Evolutionary conservation across 305 asterid genomes (phyloP), one percentile per base, ranked within the genome.

Genomic region (Ilex paraguariensis): DNA sequence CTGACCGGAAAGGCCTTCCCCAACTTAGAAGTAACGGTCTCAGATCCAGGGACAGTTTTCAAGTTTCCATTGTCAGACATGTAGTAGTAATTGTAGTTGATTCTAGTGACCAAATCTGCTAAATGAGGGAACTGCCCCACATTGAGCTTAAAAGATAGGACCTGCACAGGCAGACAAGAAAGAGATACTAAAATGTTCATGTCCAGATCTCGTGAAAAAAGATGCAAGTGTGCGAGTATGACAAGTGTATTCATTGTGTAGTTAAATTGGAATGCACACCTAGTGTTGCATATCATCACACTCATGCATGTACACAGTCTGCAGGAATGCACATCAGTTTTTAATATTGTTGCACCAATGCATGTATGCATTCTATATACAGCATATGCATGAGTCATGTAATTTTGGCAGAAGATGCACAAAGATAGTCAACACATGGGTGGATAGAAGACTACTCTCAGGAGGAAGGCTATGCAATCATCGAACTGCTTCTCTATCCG

Each of bases 111-210:
- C 59, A 93, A 80, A 75, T 88, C 99, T 10, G 95, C 96, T 66
- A 90, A 78, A 67, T 93, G 99, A 44, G 99, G 99, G 60, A 93
- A 93, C 79, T 93, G 99, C 51, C 99, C 97, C 48, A 87, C 97
- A 16, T 93, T 90, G 67, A 93, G 95, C 88, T 93, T 93, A 78
- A 93, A 88, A 0, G 99, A 93, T 6, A 93, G 79, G 73, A 93
- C 86, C 98, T 92, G 90, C 81, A 79, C 57, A 40, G 33, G 61
- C 74, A 66, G 48, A 52, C 28, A 12, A 57, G 44, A 64, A 49
- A 32, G 33, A 36, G 13, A 30, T 39, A 57, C 13, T 45, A 72
- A 54, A 36, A 36, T 2, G 9, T 21, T 21, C 28, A 21, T 21
- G 28, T 21, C 28, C 28, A 21, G 28, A 21, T 21, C 28, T 21